phyloP scores from a whole-genome alignment of 371 early-diverging fungal genomes.

The Haplosporangium sp. region DNA sequence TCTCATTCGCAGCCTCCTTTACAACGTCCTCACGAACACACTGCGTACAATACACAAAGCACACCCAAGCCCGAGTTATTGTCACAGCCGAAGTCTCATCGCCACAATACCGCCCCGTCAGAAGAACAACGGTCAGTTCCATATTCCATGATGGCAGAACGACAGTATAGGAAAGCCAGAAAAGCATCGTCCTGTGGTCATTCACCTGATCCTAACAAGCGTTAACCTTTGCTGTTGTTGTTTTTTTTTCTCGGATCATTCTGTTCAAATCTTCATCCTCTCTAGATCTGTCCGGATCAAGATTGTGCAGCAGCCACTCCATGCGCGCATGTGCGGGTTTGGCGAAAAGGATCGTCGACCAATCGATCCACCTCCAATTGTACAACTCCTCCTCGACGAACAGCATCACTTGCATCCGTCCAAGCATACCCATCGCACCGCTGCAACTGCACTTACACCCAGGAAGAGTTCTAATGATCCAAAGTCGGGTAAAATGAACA shows the following conservation, averaged over 20 bases:
- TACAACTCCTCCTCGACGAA: constrained; percentile 66
- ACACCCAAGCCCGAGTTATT: no score
- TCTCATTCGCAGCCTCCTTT: no score
- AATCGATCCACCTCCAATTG: constrained; percentile 77
- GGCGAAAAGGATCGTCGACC: constrained; percentile 83
- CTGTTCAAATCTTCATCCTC: not conserved
- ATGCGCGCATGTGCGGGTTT: constrained; percentile 88
- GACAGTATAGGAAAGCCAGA: no score
- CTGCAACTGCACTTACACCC: constrained; percentile 2
- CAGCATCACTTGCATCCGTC: constrained; percentile 54
- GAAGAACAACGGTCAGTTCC: not conserved
- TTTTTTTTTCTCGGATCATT: not conserved
- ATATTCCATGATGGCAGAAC: no score
- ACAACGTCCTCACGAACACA: not conserved
- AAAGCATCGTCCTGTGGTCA: not conserved
- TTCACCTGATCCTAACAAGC: not conserved
- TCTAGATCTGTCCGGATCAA: constrained; percentile 51
- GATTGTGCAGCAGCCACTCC: constrained; percentile 81
- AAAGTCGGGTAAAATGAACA: not conserved
- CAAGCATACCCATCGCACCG: constrained; percentile 23
- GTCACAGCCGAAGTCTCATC: no score
- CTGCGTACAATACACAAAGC: no score
- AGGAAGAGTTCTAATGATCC: not conserved
- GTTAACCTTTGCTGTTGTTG: not conserved
- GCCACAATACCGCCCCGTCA: constrained; percentile 1